phyloP scores from a whole-genome alignment of 331 rosid genomes.

The Prunus yedoensis region DNA sequence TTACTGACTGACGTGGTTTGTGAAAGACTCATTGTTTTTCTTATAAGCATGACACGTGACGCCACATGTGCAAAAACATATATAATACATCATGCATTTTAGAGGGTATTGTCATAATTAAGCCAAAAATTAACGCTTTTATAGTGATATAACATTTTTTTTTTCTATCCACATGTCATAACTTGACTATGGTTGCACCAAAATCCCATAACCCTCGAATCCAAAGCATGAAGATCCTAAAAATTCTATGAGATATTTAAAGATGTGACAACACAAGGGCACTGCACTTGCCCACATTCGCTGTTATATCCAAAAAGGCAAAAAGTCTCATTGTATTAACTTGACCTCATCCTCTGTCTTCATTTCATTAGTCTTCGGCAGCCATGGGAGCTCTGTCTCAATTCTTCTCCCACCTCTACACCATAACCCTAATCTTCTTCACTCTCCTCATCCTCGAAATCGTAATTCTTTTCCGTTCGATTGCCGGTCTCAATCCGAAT shows the following conservation, averaged over 20 bases:
- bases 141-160: not conserved
- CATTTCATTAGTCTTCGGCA: not conserved
- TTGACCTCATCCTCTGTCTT: not conserved
- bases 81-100: too few species aligned
- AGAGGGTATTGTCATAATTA: too few species aligned
- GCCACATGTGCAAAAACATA: too few species aligned
- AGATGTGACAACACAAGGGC: constrained; percentile 3
- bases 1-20: too few species aligned
- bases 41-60: too few species aligned
- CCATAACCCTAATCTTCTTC: constrained; percentile 52
- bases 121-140: too few species aligned
- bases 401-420: constrained; percentile 53
- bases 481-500: constrained; percentile 34
- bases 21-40: too few species aligned
- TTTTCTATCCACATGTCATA: not conserved
- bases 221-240: not conserved
- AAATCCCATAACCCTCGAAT: not conserved
- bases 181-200: not conserved
- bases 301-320: constrained; percentile 20
- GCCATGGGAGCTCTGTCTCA: constrained; percentile 61
- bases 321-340: not conserved
- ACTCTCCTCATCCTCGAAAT: constrained; percentile 57
- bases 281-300: constrained; percentile 3
- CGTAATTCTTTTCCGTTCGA: constrained; percentile 36
- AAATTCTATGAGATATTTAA: not conserved